A percentile compares a stretch with the other conserved stretches of the same genome.
Conservation (phyloP, 768 basidiomycete species). For the Cystobasidium tubakii region DNA sequence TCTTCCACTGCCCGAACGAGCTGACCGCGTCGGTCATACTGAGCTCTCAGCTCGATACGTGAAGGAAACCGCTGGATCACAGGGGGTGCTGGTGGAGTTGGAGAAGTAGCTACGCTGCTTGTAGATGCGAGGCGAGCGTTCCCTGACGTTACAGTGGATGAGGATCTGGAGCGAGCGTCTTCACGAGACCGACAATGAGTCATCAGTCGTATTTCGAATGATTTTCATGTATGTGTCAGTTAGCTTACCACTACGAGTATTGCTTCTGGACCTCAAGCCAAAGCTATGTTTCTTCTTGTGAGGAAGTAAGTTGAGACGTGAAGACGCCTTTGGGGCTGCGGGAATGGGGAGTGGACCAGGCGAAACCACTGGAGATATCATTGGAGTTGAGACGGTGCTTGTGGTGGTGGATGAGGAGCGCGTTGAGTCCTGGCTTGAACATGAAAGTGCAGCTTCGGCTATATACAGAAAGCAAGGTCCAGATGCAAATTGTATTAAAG, state of each 20-base stretch:
- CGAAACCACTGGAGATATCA: not conserved
- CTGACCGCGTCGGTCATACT: constrained; percentile 4
- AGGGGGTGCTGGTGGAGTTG: not conserved
- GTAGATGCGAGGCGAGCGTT: not conserved
- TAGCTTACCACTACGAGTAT: not conserved
- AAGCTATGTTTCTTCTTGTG: constrained; percentile 1
- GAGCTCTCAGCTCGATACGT: not conserved
- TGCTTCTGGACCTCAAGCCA: not conserved
- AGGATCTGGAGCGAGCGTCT: not conserved
- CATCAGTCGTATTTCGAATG: too few species aligned
- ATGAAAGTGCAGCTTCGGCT: not conserved
- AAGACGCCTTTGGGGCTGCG: not conserved
- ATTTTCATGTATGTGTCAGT: too few species aligned
- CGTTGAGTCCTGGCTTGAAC: not conserved
- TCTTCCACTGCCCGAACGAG: not conserved
- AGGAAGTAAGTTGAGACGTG: not conserved
- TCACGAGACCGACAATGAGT: too few species aligned
- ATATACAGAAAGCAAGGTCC: too few species aligned
- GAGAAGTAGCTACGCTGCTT: not conserved
- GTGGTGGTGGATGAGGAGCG: not conserved
- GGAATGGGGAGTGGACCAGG: not conserved
- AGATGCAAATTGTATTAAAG: too few species aligned
- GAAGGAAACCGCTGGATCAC: not conserved
- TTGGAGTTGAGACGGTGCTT: not conserved
- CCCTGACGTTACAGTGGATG: not conserved